Base-by-base conservation (phyloP, 345 rosid species). In the Rhizophora mangle region DNA sequence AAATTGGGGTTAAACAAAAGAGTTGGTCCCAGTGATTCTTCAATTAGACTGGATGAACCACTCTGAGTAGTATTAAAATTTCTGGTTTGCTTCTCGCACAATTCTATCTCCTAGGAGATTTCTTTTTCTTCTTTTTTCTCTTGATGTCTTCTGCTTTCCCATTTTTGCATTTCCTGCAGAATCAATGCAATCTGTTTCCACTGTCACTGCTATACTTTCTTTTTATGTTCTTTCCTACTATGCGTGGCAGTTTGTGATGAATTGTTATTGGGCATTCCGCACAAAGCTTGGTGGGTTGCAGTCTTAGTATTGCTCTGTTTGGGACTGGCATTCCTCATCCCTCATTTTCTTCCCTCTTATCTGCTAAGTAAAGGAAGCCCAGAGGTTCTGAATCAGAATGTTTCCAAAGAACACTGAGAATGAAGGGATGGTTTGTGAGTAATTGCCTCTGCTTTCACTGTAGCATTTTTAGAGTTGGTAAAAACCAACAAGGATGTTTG, bases 241-340 rank as follows among this genome's bases (percentile, higher is more conserved):
- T 24, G 8, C 53, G 34, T 82, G 63, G 65, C 97, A 89, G 93
- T 88, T 74, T 89, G 96, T 64, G 96, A 94, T 72, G 93, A 94
- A 49, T 78, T 89, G 59, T 61, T 88, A 21, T 66, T 88, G 80
- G 96, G 97, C 64, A 84, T 91, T 63, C 89, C 97, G 4, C 76
- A 78, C 71, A 68, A 84, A 77, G 88, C 90, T 68, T 88, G 97
- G 89, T 79, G 84, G 82, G 93, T 85, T 21, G 93, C 75, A 27
- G 36, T 81, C 56, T 75, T 86, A 65, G 90, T 74, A 20, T 66
- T 87, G 57, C 71, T 87, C 51, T 94, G 98, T 73, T 87, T 89
- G 31, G 80, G 72, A 43, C 59, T 70, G 61, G 84, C 96, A 0
- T 72, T 88, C 69, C 57, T 82, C 72, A 36, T 81, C 79, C 97